These are phyloP conservation scores for Ceratobasidium sp. DNA, from an alignment of 1,284 basidiomycete genomes.

Conservation along the genomic window DNA sequence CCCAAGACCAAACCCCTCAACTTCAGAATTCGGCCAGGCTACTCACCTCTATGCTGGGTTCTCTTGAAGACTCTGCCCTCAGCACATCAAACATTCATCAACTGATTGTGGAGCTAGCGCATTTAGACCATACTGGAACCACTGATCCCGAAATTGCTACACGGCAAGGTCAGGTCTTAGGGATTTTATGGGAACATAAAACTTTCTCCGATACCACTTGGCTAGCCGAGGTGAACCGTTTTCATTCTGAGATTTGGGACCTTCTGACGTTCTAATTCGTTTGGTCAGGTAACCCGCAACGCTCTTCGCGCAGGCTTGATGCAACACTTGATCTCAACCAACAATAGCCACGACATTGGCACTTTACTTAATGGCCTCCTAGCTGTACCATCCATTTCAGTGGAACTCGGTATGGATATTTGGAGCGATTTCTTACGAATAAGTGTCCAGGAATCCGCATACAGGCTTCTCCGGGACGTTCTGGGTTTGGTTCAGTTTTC, in stretches of 20 bases:
- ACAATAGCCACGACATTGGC: not conserved
- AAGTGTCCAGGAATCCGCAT: not conserved
- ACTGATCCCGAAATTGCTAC: not conserved
- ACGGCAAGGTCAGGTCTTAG: slow-evolving; percentile 11
- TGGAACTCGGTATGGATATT: not conserved
- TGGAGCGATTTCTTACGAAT: slow-evolving; percentile 19
- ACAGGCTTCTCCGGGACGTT: not conserved
- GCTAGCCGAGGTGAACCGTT: slow-evolving; percentile 19
- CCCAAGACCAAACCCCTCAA: not conserved
- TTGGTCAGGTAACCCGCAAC: slow-evolving; percentile 8
- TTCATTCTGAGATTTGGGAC: not conserved
- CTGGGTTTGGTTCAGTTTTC: not conserved
- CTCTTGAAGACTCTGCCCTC: not conserved
- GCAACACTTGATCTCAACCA: not conserved
- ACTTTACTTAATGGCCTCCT: slow-evolving; percentile 11
- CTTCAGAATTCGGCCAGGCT: not conserved
- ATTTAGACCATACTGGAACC: not conserved
- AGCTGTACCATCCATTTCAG: not conserved
- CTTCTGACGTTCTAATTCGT: not conserved
- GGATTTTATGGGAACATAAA: slow-evolving; percentile 12
- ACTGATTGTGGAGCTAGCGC: not conserved
- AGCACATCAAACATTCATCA: not conserved
- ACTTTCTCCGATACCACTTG: slow-evolving; percentile 2
- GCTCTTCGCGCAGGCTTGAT: slow-evolving; percentile 5
- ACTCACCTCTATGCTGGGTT: slow-evolving; percentile 8